Evolutionary conservation across 2,329 filamentous ascomycete genomes (phyloP).

Genomic region (Sclerotinia glacialis): DNA sequence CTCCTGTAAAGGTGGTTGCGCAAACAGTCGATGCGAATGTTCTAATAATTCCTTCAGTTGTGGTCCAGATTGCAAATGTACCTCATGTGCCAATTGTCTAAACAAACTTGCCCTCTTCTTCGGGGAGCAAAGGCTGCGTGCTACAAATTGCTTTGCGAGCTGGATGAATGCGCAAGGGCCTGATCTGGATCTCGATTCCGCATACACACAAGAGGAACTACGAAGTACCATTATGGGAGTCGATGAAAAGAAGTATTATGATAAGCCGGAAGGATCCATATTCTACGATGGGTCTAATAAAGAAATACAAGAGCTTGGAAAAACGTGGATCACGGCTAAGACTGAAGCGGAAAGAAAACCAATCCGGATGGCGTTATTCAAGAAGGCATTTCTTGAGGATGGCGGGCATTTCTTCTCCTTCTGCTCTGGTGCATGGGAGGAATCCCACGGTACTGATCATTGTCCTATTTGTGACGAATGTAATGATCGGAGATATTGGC

Average conservation of each 20-base stretch:
- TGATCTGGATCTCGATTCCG: slow-evolving; percentile 3
- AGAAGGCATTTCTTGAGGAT: slow-evolving; percentile 10
- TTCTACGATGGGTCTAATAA: slow-evolving; percentile 1
- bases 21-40: slow-evolving; percentile 10
- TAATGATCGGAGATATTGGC: slow-evolving; percentile 17
- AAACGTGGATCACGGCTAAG: slow-evolving; percentile 10
- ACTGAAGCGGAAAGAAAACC: slow-evolving; percentile 9
- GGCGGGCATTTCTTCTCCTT: slow-evolving; percentile 5
- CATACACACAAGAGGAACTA: slow-evolving; percentile 8
- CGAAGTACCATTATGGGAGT: slow-evolving; percentile 18
- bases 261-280: slow-evolving; percentile 4
- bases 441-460: background rate
- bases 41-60: slow-evolving; percentile 11
- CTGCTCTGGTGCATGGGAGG: slow-evolving; percentile 15
- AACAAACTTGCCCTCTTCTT: slow-evolving; percentile 15
- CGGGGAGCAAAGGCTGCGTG: slow-evolving; percentile 5
- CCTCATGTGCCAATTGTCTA: slow-evolving; percentile 8
- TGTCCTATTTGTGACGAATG: slow-evolving; percentile 11
- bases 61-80: slow-evolving; percentile 12
- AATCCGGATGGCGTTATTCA: slow-evolving; percentile 9
- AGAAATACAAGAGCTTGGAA: slow-evolving; percentile 2
- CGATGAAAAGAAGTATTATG: slow-evolving; percentile 14
- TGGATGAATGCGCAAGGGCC: slow-evolving; percentile 10
- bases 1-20: background rate
- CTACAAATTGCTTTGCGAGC: slow-evolving; percentile 14